Evolutionary conservation across 1,284 basidiomycete species (phyloP).

Genomic region (Cryptococcus deneoformans): DNA sequence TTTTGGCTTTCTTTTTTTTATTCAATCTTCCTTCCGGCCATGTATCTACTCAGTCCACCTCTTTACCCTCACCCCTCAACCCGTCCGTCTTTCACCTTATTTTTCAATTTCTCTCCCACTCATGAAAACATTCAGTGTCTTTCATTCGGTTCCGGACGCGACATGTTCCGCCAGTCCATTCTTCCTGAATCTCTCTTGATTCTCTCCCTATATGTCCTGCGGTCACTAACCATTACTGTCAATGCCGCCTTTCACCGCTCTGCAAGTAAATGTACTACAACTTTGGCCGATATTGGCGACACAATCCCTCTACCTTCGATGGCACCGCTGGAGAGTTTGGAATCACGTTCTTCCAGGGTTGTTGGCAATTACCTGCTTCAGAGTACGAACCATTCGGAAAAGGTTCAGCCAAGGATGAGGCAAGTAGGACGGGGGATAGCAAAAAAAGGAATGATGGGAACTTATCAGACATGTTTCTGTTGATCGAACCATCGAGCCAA

Average conservation of each 20-base stretch:
- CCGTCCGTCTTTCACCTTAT: background rate
- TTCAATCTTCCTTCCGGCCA: too few relatives aligned
- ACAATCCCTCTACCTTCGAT: conserved; percentile 28
- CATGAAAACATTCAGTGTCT: background rate
- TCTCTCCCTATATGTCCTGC: background rate
- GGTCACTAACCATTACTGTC: background rate
- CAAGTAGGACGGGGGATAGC: too few relatives aligned
- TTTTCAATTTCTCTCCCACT: background rate
- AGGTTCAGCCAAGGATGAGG: too few relatives aligned
- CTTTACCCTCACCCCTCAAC: too few relatives aligned
- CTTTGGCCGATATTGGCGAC: too few relatives aligned
- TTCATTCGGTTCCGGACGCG: background rate
- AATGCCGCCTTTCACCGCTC: conserved; percentile 23
- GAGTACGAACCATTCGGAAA: too few relatives aligned
- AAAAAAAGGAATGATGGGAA: too few relatives aligned
- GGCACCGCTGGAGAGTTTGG: conserved; percentile 3
- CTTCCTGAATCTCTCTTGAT: background rate
- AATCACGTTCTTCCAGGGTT: conserved; percentile 2
- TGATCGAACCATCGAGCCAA: too few relatives aligned
- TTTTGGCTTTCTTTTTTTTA: too few relatives aligned
- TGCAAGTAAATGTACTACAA: too few relatives aligned
- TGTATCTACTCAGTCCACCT: background rate
- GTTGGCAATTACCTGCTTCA: too few relatives aligned
- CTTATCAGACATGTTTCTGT: too few relatives aligned
- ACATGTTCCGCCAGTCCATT: background rate